These are phyloP conservation scores for Orbilia oligospora DNA, from an alignment of 2,329 filamentous ascomycete genomes.

Conservation along the genomic window DNA sequence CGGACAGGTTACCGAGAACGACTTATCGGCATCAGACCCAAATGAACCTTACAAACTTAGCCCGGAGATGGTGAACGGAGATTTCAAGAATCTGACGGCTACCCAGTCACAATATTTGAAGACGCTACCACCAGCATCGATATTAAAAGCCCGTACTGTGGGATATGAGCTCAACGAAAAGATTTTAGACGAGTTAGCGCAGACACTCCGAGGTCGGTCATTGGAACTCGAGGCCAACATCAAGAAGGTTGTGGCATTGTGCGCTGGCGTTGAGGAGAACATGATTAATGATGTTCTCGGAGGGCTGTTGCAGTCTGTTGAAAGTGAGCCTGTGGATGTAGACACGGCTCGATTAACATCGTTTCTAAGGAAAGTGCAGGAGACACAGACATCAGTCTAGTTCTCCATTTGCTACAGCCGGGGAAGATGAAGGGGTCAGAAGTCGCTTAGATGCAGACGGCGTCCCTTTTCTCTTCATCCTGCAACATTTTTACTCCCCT, in stretches of 20 bases:
- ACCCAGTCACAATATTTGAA: slow-evolving; percentile 68
- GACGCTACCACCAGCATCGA: slow-evolving; percentile 73
- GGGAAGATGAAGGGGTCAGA: background rate
- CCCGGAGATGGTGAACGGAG: slow-evolving; percentile 66
- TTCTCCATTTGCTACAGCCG: slow-evolving; percentile 7
- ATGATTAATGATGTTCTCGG: slow-evolving; percentile 86
- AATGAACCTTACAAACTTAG: slow-evolving; percentile 62
- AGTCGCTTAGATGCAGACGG: slow-evolving; percentile 34
- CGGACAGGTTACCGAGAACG: slow-evolving; percentile 39
- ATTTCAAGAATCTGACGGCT: slow-evolving; percentile 68
- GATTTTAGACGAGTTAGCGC: slow-evolving; percentile 77
- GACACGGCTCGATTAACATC: slow-evolving; percentile 83
- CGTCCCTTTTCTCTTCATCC: slow-evolving; percentile 2
- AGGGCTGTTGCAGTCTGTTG: slow-evolving; percentile 85
- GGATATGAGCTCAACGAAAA: slow-evolving; percentile 80
- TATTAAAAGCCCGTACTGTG: slow-evolving; percentile 77
- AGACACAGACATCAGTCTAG: slow-evolving; percentile 65
- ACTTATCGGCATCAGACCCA: slow-evolving; percentile 33
- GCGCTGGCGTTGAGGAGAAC: slow-evolving; percentile 82
- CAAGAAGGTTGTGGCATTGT: slow-evolving; percentile 86
- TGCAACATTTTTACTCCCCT: background rate
- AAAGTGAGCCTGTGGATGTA: slow-evolving; percentile 83
- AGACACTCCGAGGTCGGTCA: slow-evolving; percentile 81
- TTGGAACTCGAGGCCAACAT: slow-evolving; percentile 90
- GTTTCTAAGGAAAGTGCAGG: slow-evolving; percentile 84